A percentile compares a stretch with the other conserved stretches of the same genome.
Evolutionary conservation across 2,329 filamentous ascomycete species (phyloP).

Genomic region (Karstenula rhodostoma): DNA sequence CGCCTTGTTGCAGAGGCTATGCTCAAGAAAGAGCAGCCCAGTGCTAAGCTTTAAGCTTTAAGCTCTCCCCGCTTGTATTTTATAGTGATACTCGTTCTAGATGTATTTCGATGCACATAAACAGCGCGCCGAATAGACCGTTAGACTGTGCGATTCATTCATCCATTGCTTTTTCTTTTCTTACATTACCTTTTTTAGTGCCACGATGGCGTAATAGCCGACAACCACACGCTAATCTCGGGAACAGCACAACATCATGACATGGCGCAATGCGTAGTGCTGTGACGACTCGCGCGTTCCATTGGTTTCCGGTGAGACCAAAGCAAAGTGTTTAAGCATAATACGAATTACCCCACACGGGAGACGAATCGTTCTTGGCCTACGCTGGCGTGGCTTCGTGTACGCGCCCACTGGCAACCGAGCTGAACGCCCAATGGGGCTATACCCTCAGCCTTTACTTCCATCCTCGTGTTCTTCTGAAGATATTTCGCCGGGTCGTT

Average conservation of each 20-base stretch:
- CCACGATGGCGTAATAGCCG: constrained; percentile 15
- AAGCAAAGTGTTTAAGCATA: background rate
- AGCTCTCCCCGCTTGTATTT: constrained; percentile 18
- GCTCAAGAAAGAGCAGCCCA: constrained; percentile 71
- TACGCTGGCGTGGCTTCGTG: constrained; percentile 14
- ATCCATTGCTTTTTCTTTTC: constrained; percentile 1
- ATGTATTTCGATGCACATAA: constrained; percentile 4
- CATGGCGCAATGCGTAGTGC: constrained; percentile 2
- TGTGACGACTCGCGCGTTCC: background rate
- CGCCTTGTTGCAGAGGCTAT: constrained; percentile 87
- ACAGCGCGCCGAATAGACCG: constrained; percentile 11
- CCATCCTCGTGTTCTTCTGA: background rate
- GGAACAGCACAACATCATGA: constrained; percentile 8
- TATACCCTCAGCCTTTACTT: constrained; percentile 15
- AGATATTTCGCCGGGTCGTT: background rate
- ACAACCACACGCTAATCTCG: constrained; percentile 18
- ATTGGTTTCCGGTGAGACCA: constrained; percentile 1
- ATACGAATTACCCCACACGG: constrained; percentile 13
- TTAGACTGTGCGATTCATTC: constrained; percentile 10
- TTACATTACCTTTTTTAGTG: constrained; percentile 12
- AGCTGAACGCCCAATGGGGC: constrained; percentile 19
- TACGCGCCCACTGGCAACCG: constrained; percentile 14
- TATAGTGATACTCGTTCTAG: background rate
- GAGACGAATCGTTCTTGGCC: constrained; percentile 10
- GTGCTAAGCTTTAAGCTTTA: constrained; percentile 57